Evolutionary conservation across 2,329 filamentous ascomycete species (phyloP).

Genomic region (Paraconiothyrium sp.): DNA sequence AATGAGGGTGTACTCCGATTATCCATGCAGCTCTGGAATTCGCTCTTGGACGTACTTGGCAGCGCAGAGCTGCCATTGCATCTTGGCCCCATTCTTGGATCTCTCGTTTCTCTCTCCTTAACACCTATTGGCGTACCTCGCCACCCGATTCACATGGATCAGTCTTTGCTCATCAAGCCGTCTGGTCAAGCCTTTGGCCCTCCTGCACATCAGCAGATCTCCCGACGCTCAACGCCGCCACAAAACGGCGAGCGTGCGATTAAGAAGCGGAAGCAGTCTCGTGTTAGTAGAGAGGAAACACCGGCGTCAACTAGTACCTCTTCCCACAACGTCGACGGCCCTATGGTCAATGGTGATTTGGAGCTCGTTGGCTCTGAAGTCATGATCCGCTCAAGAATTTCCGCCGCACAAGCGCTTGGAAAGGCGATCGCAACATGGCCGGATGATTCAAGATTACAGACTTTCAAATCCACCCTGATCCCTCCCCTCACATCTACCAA

Average conservation of each 20-base stretch:
- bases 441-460: slow-evolving; percentile 64
- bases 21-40: slow-evolving; percentile 87
- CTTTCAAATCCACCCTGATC: slow-evolving; percentile 72
- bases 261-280: slow-evolving; percentile 84
- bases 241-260: slow-evolving; percentile 65
- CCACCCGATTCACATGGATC: slow-evolving; percentile 92
- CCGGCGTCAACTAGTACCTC: slow-evolving; percentile 67
- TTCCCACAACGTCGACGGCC: slow-evolving; percentile 90
- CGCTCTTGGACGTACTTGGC: slow-evolving; percentile 75
- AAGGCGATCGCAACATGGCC: slow-evolving; percentile 82
- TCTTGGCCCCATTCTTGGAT: slow-evolving; percentile 77
- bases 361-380: slow-evolving; percentile 91
- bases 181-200: slow-evolving; percentile 84
- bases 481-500: slow-evolving; percentile 75
- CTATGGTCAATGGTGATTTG: slow-evolving; percentile 97
- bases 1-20: slow-evolving; percentile 83
- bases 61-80: slow-evolving; percentile 74
- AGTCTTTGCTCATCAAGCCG: slow-evolving; percentile 87
- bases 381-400: slow-evolving; percentile 88
- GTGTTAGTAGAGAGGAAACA: slow-evolving; percentile 71
- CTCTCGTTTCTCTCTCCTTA: slow-evolving; percentile 84
- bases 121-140: slow-evolving; percentile 93
- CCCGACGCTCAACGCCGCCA: slow-evolving; percentile 45
- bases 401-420: slow-evolving; percentile 85
- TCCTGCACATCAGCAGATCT: slow-evolving; percentile 42